Conservation (phyloP, 208 protist genomes). For the Acanthamoeba lenticulata region DNA sequence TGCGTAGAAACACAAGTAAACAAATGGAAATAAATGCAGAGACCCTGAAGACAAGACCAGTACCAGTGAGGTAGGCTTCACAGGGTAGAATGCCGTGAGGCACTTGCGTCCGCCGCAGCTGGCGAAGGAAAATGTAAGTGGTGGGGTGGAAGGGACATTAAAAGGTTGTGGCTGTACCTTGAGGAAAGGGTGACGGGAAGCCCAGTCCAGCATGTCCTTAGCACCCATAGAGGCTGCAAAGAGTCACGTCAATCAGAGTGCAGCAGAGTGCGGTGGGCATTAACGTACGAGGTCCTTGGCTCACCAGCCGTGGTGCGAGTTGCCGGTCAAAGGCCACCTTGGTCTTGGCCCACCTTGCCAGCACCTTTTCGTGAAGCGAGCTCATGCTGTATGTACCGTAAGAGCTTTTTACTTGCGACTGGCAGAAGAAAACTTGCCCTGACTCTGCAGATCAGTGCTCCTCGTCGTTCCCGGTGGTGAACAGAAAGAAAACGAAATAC, state of each 20-base stretch:
- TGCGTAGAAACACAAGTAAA: no score
- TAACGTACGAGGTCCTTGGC: background rate
- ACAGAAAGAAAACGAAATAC: no score
- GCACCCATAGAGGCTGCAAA: background rate
- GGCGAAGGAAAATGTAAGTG: background rate
- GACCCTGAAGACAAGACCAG: background rate
- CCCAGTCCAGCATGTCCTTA: background rate
- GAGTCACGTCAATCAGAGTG: no score
- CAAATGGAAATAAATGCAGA: no score
- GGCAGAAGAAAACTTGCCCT: background rate
- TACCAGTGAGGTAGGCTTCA: background rate
- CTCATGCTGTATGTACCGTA: background rate
- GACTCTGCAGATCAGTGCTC: no score
- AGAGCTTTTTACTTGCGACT: background rate
- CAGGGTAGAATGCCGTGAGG: background rate
- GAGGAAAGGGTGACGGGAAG: background rate
- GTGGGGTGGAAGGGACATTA: background rate
- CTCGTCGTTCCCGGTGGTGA: no score
- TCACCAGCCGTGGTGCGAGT: background rate
- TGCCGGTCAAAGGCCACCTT: background rate
- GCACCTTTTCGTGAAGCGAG: background rate
- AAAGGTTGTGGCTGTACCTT: background rate
- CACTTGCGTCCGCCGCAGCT: background rate
- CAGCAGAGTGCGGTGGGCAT: background rate
- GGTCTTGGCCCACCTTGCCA: background rate